phyloP scores from a whole-genome alignment of 768 basidiomycete genomes.

The Gymnopilus junonius region DNA sequence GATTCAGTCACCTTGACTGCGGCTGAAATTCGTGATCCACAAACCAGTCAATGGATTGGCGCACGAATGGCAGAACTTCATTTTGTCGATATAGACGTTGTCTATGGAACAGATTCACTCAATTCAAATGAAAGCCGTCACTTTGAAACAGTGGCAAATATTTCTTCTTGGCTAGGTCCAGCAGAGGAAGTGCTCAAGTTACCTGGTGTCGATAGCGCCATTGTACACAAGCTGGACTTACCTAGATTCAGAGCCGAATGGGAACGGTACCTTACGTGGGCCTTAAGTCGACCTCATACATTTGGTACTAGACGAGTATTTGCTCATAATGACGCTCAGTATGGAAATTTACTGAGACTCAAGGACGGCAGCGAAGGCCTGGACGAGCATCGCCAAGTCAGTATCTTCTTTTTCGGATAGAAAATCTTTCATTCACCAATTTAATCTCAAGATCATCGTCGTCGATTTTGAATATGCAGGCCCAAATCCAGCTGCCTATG shows the following conservation, averaged over 20 bases:
- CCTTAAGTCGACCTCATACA: slow-evolving; percentile 60
- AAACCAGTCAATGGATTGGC: slow-evolving; percentile 86
- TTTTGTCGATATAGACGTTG: slow-evolving; percentile 78
- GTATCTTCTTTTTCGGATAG: slow-evolving; percentile 18
- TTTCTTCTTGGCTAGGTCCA: slow-evolving; percentile 69
- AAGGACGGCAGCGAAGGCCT: slow-evolving; percentile 55
- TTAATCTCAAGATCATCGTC: slow-evolving; percentile 72
- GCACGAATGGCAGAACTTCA: slow-evolving; percentile 96
- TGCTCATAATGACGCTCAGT: slow-evolving; percentile 95
- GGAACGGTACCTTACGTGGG: slow-evolving; percentile 71
- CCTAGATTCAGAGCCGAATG: slow-evolving; percentile 66
- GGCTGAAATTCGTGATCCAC: slow-evolving; percentile 75
- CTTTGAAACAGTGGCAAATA: slow-evolving; percentile 67
- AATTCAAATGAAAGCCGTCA: slow-evolving; percentile 46
- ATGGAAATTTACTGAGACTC: slow-evolving; percentile 87
- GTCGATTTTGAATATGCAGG: slow-evolving; percentile 98
- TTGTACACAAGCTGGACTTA: slow-evolving; percentile 63
- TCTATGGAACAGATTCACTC: slow-evolving; percentile 51
- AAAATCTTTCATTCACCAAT: not conserved
- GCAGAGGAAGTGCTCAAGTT: slow-evolving; percentile 79
- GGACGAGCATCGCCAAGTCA: slow-evolving; percentile 79
- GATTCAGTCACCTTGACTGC: slow-evolving; percentile 82
- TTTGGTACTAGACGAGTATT: slow-evolving; percentile 73
- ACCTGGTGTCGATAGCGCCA: slow-evolving; percentile 48
- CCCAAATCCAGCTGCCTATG: slow-evolving; percentile 90